Conservation (phyloP, 1,284 basidiomycete genomes). For the Ustilago xerochloae region DNA sequence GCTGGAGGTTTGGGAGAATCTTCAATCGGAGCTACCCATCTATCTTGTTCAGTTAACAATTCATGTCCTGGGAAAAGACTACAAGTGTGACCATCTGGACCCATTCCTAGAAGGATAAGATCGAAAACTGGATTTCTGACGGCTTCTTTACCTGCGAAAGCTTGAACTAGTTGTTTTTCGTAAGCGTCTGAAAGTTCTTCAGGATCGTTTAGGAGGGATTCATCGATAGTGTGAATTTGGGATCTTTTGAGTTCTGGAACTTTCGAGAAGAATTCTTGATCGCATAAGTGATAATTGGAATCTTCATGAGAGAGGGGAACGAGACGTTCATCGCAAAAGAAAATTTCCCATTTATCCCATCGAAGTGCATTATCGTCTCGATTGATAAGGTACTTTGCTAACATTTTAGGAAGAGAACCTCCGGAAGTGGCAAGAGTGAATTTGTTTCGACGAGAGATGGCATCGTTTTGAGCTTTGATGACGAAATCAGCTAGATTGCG, state of each 20-base stretch:
- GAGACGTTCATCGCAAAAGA: constrained; percentile 95
- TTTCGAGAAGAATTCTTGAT: constrained; percentile 81
- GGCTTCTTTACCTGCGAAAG: constrained; percentile 73
- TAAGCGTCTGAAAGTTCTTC: constrained; percentile 92
- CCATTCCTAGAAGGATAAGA: constrained; percentile 68
- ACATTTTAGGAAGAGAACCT: constrained; percentile 87
- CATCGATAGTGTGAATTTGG: constrained; percentile 89
- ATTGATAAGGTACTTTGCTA: constrained; percentile 77
- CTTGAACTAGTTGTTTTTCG: constrained; percentile 86
- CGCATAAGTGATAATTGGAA: constrained; percentile 87
- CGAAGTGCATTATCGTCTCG: constrained; percentile 76
- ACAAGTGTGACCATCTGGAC: constrained; percentile 89
- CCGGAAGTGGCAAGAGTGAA: constrained; percentile 95
- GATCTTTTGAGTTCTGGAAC: constrained; percentile 78
- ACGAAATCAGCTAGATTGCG: constrained; percentile 82
- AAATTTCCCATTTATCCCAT: constrained; percentile 99
- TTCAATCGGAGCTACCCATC: constrained; percentile 93
- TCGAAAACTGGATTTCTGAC: constrained; percentile 68
- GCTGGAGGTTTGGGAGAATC: constrained; percentile 95
- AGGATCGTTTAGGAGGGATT: constrained; percentile 73
- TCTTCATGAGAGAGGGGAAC: constrained; percentile 92
- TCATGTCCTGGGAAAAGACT: constrained; percentile 93
- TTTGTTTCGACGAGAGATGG: constrained; percentile 84
- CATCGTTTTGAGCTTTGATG: constrained; percentile 86
- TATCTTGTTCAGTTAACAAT: constrained; percentile 83